Conservation (phyloP, 208 protist species). For the Leishmania aethiopica region DNA sequence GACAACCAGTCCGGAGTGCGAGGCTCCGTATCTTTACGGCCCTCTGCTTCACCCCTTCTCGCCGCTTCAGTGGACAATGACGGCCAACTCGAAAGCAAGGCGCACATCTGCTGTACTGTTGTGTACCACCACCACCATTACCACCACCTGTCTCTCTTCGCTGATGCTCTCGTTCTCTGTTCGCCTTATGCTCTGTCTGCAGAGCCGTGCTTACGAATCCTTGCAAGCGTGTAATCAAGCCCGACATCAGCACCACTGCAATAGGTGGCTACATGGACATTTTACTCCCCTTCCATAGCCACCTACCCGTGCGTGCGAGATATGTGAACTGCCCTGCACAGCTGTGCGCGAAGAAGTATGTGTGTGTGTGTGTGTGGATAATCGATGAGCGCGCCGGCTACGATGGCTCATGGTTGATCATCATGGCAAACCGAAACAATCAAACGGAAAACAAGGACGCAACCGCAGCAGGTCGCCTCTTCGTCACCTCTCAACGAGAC, state of each 20-base stretch:
- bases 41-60: too few relatives aligned
- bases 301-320: constrained; percentile 40
- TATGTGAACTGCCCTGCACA: not conserved
- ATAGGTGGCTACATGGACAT: constrained; percentile 25
- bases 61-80: not conserved
- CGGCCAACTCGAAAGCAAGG: not conserved
- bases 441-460: not conserved
- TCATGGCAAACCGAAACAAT: not conserved
- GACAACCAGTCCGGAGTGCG: not conserved
- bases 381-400: not conserved
- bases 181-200: not conserved
- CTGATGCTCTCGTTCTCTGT: not conserved
- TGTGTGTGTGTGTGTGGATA: not conserved
- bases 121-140: not conserved
- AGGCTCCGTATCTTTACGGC: too few relatives aligned
- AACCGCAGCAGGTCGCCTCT: not conserved
- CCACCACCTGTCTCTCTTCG: not conserved
- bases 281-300: constrained; percentile 14
- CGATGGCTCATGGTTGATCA: not conserved
- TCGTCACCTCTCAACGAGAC: not conserved
- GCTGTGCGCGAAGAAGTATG: not conserved
- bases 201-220: not conserved
- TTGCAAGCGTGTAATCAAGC: not conserved
- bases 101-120: not conserved
- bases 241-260: constrained; percentile 27